Conservation (phyloP, 768 basidiomycete species). For the Heimioporus sp. region DNA sequence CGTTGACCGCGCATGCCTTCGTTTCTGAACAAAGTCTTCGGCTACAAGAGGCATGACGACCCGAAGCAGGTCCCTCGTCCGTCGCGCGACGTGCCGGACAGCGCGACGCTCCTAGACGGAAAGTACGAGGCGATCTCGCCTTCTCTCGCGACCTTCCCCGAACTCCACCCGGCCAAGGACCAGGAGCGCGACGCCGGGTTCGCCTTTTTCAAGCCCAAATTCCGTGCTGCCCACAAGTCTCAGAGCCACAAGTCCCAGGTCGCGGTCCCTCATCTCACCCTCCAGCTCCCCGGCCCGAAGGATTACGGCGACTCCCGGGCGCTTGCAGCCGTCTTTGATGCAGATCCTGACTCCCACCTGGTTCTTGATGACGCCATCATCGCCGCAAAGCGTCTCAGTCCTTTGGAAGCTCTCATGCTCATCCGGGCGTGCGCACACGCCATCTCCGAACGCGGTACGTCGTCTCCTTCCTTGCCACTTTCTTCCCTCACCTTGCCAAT, state of each 20-base stretch:
- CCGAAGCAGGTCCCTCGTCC: constrained; percentile 30
- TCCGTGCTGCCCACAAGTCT: constrained; percentile 25
- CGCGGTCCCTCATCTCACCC: constrained; percentile 54
- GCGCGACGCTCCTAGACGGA: constrained; percentile 61
- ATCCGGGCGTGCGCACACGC: constrained; percentile 67
- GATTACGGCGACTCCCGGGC: constrained; percentile 45
- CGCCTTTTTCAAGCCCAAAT: constrained; percentile 50
- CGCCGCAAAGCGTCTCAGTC: constrained; percentile 55
- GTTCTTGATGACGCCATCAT: constrained; percentile 53
- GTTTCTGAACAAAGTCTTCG: constrained; percentile 76
- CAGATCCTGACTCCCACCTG: constrained; percentile 47
- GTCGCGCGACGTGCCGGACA: constrained; percentile 33
- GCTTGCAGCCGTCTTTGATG: constrained; percentile 59
- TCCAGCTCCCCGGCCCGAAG: constrained; percentile 57
- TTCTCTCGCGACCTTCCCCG: constrained; percentile 19
- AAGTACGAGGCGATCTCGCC: constrained; percentile 65
- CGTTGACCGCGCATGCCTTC: constrained; percentile 45
- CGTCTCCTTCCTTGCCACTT: not conserved
- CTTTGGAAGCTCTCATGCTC: constrained; percentile 60
- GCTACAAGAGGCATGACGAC: constrained; percentile 66
- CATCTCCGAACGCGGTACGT: constrained; percentile 62
- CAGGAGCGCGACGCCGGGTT: constrained; percentile 43
- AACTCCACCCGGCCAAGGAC: not conserved
- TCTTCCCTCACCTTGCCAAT: constrained; percentile 4
- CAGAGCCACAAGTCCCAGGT: not conserved